Conservation (phyloP, 2,329 filamentous ascomycete genomes). For the Parafenestella ontariensis region DNA sequence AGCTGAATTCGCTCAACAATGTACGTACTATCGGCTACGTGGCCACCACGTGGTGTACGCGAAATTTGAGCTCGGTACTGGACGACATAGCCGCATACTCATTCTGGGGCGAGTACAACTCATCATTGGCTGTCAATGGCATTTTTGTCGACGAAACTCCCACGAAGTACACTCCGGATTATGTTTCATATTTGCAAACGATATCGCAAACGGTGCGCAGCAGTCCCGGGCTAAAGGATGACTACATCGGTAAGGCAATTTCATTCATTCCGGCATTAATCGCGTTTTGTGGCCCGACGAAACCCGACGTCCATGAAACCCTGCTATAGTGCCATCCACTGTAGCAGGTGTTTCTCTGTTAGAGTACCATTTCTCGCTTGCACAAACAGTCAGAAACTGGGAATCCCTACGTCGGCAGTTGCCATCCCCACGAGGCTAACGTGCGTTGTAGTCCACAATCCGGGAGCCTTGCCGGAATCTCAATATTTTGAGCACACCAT, state of each 20-base stretch:
- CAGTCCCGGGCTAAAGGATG: slow-evolving; percentile 32
- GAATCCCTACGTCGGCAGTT: slow-evolving; percentile 31
- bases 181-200: slow-evolving; percentile 28
- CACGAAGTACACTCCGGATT: slow-evolving; percentile 21
- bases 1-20: slow-evolving; percentile 54
- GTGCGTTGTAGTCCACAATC: slow-evolving; percentile 32
- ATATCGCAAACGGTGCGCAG: slow-evolving; percentile 22
- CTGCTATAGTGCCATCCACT: slow-evolving; percentile 17
- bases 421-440: slow-evolving; percentile 28
- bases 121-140: slow-evolving; percentile 52
- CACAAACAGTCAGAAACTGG: slow-evolving; percentile 5
- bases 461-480: slow-evolving; percentile 27
- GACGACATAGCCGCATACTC: slow-evolving; percentile 56
- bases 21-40: slow-evolving; percentile 60
- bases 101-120: slow-evolving; percentile 51
- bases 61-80: slow-evolving; percentile 26
- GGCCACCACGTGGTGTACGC: slow-evolving; percentile 56
- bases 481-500: slow-evolving; percentile 20
- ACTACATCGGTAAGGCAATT: slow-evolving; percentile 31
- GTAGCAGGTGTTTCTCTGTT: slow-evolving; percentile 11
- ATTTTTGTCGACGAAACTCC: slow-evolving; percentile 61
- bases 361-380: slow-evolving; percentile 12
- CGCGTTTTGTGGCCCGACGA: slow-evolving; percentile 6
- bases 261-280: slow-evolving; percentile 30
- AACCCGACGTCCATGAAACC: slow-evolving; percentile 9